Evolutionary conservation across 2,329 filamentous ascomycete species (phyloP).

Genomic region (Dothistroma pini): DNA sequence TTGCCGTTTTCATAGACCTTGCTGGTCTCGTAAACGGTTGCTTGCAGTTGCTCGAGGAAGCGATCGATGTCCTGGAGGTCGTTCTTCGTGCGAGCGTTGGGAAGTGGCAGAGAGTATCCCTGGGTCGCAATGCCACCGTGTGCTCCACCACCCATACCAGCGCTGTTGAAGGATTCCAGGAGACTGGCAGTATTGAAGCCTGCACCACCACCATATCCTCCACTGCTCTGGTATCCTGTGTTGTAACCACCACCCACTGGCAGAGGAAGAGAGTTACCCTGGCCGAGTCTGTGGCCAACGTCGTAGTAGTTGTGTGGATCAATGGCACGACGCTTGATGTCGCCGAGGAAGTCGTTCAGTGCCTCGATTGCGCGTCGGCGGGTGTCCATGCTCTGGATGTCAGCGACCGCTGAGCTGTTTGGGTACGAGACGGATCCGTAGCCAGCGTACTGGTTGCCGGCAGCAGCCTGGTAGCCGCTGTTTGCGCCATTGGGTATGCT

Average conservation of each 20-base stretch:
- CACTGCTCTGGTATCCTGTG: conserved; percentile 36
- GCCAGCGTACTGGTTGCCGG: conserved; percentile 34
- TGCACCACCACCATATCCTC: conserved; percentile 24
- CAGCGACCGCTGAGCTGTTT: conserved; percentile 34
- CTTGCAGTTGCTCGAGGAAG: conserved; percentile 92
- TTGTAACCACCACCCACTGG: conserved; percentile 38
- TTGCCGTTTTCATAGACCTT: conserved; percentile 70
- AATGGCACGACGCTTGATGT: conserved; percentile 85
- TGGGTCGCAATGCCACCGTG: conserved; percentile 62
- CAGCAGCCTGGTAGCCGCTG: conserved; percentile 25
- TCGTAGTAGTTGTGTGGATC: conserved; percentile 87
- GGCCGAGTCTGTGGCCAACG: conserved; percentile 75
- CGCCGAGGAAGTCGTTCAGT: conserved; percentile 90
- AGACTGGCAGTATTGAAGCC: conserved; percentile 34
- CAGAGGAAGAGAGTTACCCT: conserved; percentile 59
- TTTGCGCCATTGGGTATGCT: conserved; percentile 26
- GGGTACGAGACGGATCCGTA: conserved; percentile 48
- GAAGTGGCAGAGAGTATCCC: conserved; percentile 78
- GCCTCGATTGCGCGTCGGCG: conserved; percentile 79
- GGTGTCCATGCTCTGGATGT: conserved; percentile 55
- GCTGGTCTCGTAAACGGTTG: conserved; percentile 90
- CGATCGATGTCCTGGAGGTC: conserved; percentile 92
- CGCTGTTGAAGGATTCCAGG: conserved; percentile 35
- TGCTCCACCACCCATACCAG: conserved; percentile 44
- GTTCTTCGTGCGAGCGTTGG: conserved; percentile 88